phyloP scores from a whole-genome alignment of 2,329 filamentous ascomycete genomes.

The Microdochium paspali region DNA sequence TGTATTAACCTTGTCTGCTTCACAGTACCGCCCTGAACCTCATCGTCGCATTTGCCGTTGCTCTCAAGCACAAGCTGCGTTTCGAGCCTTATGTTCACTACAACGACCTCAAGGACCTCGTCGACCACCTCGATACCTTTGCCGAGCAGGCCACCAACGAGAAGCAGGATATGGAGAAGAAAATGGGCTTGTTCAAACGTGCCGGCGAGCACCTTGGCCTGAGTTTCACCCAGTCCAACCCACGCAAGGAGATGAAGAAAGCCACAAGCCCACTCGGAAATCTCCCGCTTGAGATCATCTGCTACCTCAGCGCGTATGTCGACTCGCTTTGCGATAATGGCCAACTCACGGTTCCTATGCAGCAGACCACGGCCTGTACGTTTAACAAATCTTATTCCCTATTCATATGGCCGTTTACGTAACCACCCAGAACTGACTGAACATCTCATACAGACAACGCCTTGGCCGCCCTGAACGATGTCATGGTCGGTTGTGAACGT shows the following conservation, averaged over 20 bases:
- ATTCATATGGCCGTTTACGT: conserved; percentile 6
- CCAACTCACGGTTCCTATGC: conserved; percentile 45
- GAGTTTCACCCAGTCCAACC: conserved; percentile 69
- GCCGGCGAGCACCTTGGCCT: conserved; percentile 67
- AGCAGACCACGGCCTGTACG: conserved; percentile 45
- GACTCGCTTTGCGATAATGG: conserved; percentile 49
- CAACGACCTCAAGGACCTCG: conserved; percentile 59
- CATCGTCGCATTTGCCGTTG: conserved; percentile 65
- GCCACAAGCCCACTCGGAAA: conserved; percentile 68
- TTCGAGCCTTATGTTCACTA: conserved; percentile 77
- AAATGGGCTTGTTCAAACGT: conserved; percentile 46
- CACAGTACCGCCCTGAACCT: conserved; percentile 60
- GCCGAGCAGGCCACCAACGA: conserved; percentile 44
- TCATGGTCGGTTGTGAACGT: conserved; percentile 63
- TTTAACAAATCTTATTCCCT: conserved; percentile 4
- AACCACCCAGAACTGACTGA: conserved; percentile 19
- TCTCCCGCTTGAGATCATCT: conserved; percentile 73
- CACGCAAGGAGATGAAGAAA: conserved; percentile 66
- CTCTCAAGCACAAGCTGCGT: conserved; percentile 73
- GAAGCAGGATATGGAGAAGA: conserved; percentile 27
- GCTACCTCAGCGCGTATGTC: conserved; percentile 58
- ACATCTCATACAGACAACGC: conserved; percentile 36
- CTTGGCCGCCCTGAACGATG: conserved; percentile 59
- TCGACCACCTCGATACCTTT: conserved; percentile 67
- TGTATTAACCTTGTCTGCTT: conserved; percentile 3